phyloP scores from a whole-genome alignment of 768 basidiomycete species.

The Tulasnella sp. region DNA sequence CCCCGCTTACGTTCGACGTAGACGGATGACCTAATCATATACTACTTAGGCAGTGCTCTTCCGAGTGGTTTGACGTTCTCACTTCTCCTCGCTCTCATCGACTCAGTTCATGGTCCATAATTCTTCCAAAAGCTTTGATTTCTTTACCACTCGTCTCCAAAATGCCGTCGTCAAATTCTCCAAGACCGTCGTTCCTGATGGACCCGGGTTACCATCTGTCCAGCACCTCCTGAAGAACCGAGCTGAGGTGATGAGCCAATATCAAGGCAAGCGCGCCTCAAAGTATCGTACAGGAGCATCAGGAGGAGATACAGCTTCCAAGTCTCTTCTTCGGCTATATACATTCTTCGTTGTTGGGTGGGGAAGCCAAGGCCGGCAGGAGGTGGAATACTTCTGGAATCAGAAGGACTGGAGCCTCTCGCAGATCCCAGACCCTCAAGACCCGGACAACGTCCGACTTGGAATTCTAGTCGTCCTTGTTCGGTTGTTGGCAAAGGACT shows the following conservation, averaged over 20 bases:
- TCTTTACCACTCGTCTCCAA: not conserved
- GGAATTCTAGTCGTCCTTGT: constrained; percentile 5
- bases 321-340: constrained; percentile 3
- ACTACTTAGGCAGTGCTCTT: not conserved
- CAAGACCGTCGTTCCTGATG: not conserved
- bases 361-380: not conserved
- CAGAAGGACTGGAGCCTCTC: not conserved
- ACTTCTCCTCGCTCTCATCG: not conserved
- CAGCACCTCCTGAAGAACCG: constrained; percentile 9
- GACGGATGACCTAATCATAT: not conserved
- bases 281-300: constrained; percentile 3
- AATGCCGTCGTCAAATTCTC: not conserved
- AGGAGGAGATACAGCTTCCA: not conserved
- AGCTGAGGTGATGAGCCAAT: constrained; percentile 12
- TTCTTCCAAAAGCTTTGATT: not conserved
- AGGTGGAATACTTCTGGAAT: constrained; percentile 14
- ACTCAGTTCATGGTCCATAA: not conserved
- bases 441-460: not conserved
- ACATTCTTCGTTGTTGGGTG: constrained; percentile 14
- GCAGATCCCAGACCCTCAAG: constrained; percentile 7
- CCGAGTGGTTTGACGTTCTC: not conserved
- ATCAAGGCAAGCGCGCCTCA: not conserved
- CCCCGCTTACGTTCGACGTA: not conserved
- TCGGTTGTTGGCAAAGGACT: constrained; percentile 7
- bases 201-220: constrained; percentile 8